Conservation (phyloP, 306 rosid genomes). For the cucumber (Cucumis sativus) region Cucumber_9930_V3 NC_026661.2:16942001-16942500, state of each 20-base stretch:
- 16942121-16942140: conserved; percentile 27
- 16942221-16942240: conserved; percentile 75
- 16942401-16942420: conserved; percentile 41
- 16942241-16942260: conserved; percentile 50
- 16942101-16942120: conserved; percentile 24
- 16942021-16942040: conserved; percentile 19
- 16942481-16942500: conserved; percentile 72
- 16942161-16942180: conserved; percentile 31
- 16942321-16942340: conserved; percentile 68
- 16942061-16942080: conserved; percentile 15
- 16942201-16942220: conserved; percentile 40
- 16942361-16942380: conserved; percentile 57
- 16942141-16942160: conserved; percentile 41
- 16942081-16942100: conserved; percentile 27
- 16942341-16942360: conserved; percentile 82
- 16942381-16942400: conserved; percentile 54
- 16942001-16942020: conserved; percentile 10
- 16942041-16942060: conserved; percentile 18
- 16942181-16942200: conserved; percentile 57
- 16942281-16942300: conserved; percentile 55
- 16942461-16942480: conserved; percentile 63
- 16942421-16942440: conserved; percentile 34
- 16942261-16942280: conserved; percentile 49
- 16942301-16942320: conserved; percentile 70
- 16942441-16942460: conserved; percentile 75